These are phyloP conservation scores for Aquilaria yunnanensis DNA, from an alignment of 345 rosid species.

Conservation along the genomic window DNA sequence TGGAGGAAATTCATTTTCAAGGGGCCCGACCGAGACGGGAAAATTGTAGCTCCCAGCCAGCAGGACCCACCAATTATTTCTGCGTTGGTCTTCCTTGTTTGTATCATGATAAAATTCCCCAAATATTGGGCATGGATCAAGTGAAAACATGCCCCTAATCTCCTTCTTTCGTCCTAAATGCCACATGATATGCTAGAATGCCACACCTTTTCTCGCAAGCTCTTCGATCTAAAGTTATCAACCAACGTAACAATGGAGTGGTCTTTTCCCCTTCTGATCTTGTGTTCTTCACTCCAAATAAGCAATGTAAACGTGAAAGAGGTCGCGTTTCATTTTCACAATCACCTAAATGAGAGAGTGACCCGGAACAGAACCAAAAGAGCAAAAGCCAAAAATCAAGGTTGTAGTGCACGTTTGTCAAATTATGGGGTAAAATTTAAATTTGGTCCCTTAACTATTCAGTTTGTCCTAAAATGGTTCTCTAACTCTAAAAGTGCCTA, in stretches of 20 bases:
- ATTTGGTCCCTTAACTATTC: too few relatives aligned
- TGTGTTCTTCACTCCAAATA: background rate
- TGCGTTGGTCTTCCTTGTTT: background rate
- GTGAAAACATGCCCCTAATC: background rate
- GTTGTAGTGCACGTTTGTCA: background rate
- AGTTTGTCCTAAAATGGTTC: too few relatives aligned
- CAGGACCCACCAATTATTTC: conserved; percentile 15
- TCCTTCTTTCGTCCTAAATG: background rate
- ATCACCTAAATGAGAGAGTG: background rate
- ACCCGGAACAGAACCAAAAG: background rate
- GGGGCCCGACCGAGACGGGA: background rate
- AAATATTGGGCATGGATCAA: background rate
- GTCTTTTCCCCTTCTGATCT: background rate
- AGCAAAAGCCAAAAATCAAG: conserved; percentile 9
- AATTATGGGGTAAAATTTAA: too few relatives aligned
- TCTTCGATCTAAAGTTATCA: too few relatives aligned
- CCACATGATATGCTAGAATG: too few relatives aligned
- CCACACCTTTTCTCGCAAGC: too few relatives aligned
- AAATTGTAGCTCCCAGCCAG: conserved; percentile 5
- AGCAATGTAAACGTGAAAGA: background rate
- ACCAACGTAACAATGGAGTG: too few relatives aligned
- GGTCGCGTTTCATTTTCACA: conserved; percentile 13
- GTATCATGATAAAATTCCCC: too few relatives aligned
- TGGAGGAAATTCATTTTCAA: background rate
- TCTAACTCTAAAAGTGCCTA: too few relatives aligned